phyloP scores from a whole-genome alignment of 228 moss, liverwort and hornwort genomes.

The Sphagnum magellanicum region DNA sequence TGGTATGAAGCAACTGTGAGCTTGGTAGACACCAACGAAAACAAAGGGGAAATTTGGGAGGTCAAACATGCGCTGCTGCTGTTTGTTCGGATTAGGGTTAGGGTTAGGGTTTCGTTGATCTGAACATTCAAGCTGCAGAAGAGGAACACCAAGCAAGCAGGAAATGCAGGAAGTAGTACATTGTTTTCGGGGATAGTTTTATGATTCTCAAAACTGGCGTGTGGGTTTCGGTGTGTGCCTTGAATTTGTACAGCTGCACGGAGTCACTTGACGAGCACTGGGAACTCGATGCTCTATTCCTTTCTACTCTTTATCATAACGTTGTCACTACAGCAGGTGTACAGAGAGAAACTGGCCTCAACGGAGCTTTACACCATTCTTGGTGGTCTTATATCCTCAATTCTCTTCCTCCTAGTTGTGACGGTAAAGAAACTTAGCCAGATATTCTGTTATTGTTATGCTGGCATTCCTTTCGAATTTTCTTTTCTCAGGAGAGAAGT shows the following conservation, averaged over 20 bases:
- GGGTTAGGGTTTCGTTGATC: too few species aligned
- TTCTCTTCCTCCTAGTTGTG: conserved; percentile 45
- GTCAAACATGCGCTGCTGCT: too few species aligned
- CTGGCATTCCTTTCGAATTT: not conserved
- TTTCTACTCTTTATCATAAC: conserved; percentile 51
- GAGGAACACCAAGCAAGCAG: too few species aligned
- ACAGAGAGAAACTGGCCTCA: conserved; percentile 52
- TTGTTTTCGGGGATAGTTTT: too few species aligned
- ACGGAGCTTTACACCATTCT: conserved; percentile 42
- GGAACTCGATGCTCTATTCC: conserved; percentile 45
- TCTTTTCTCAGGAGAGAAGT: not conserved
- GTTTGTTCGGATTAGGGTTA: too few species aligned
- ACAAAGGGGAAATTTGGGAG: too few species aligned
- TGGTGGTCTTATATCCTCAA: conserved; percentile 39
- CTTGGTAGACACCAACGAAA: too few species aligned
- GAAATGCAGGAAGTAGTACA: too few species aligned
- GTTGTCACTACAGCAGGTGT: conserved; percentile 52
- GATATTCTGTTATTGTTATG: not conserved
- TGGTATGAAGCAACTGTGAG: too few species aligned
- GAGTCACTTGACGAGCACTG: conserved; percentile 31
- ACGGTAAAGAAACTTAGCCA: conserved; percentile 19
- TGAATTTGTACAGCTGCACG: conserved; percentile 16
- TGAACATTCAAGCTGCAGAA: too few species aligned
- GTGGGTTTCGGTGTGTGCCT: too few species aligned
- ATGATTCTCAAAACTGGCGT: too few species aligned